Evolutionary conservation across 2,329 filamentous ascomycete genomes (phyloP).

Genomic region (Penicillium hesseltinei): DNA sequence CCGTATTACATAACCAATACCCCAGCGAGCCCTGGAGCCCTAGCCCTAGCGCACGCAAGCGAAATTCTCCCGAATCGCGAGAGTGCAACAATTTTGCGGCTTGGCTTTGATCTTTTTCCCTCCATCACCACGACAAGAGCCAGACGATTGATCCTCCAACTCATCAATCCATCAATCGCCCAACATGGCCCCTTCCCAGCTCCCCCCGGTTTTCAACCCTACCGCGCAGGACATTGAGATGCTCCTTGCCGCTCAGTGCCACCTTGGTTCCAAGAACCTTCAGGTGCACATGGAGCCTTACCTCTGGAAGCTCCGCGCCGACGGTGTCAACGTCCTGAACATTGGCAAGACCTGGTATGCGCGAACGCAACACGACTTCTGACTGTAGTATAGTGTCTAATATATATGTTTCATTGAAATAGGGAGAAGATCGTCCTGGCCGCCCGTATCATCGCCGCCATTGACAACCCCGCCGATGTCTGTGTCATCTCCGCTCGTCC

Average conservation of each 20-base stretch:
- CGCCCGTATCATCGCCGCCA: conserved; percentile 95
- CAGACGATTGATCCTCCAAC: conserved; percentile 47
- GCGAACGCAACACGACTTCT: background rate
- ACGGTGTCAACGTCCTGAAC: conserved; percentile 99
- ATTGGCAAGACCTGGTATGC: conserved; percentile 99
- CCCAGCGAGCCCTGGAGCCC: conserved; percentile 19
- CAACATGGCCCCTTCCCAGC: conserved; percentile 94
- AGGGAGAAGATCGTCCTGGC: conserved; percentile 99
- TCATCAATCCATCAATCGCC: conserved; percentile 51
- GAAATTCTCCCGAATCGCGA: conserved; percentile 35
- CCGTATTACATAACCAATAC: background rate
- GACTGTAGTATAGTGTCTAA: conserved; percentile 21
- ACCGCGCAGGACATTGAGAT: conserved; percentile 99
- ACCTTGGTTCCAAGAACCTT: conserved; percentile 98
- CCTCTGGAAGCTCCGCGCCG: conserved; percentile 98
- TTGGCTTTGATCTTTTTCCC: conserved; percentile 30
- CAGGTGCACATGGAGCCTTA: conserved; percentile 99
- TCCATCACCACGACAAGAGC: conserved; percentile 44
- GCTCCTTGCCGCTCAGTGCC: conserved; percentile 94
- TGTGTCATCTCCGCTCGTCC: conserved; percentile 99
- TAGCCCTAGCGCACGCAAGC: conserved; percentile 43
- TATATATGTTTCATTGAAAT: conserved; percentile 19
- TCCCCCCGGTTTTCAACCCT: conserved; percentile 93
- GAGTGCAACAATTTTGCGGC: conserved; percentile 29
- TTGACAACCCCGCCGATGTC: conserved; percentile 99